Base-by-base conservation (phyloP, 441 rosid genomes). In the Populus hybrid region DNA sequence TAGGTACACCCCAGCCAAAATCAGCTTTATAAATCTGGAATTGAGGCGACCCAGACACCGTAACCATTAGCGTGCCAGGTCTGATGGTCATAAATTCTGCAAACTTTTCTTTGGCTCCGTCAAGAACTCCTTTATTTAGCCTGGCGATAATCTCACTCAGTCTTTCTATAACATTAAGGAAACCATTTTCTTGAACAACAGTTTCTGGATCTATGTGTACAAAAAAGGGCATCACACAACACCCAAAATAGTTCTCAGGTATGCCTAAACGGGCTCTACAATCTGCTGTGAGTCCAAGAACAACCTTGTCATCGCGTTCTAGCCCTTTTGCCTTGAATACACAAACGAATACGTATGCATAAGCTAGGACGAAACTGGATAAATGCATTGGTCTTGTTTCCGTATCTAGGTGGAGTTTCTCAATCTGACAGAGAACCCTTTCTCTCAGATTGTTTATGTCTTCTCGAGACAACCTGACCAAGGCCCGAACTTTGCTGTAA, bases 271-370 rank as follows among this genome's bases (percentile, higher is more conserved):
- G 83, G 34, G 30, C 32, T 23, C 83, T 72, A 11, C 32, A 68
- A 28, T 80, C 80, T 5, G 50, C 89, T 0, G 83, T 14, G 32
- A 85, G 72, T 4, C 70, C 24, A 3, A 81, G 32, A 21, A 34
- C 4, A 2, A 84, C 73, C 6, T 42, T 23, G 46, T 81, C 74
- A 0, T 77, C 73, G 24, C 69, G 28, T 6, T 72, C 68, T 57
- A 78, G 81, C n/a, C 79, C 82, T 10, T 77, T 86, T 14, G 88
- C 86, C 57, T 81, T 85, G 42, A 85, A 82, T 40, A 78, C 11
- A 26, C 88, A 85, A 10, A 72, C 80, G 21, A 81, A 63, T 8
- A 20, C 36, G 73, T 82, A 86, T 1, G 91, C 88, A 74, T 50
- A 75, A 0, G 81, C 57, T 7, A 86, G 34, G 24, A 86, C 89